Evolutionary conservation across 441 rosid genomes (phyloP).

Genomic region (Erodium chrysanthum): DNA sequence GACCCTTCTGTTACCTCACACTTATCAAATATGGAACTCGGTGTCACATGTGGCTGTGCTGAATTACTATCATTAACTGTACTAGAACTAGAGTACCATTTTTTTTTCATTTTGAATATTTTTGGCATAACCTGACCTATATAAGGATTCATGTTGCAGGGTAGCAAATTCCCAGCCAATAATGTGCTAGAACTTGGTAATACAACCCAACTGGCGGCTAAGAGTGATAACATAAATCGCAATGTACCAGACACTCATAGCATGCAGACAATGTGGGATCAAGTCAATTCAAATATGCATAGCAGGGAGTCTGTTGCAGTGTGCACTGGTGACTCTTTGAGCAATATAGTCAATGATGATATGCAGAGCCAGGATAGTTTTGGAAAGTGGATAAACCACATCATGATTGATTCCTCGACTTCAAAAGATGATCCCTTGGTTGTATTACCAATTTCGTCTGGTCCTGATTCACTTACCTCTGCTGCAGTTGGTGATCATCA

Average conservation of each 20-base stretch:
- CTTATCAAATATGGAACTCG: no score
- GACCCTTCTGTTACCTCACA: no score
- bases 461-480: slow-evolving; percentile 34
- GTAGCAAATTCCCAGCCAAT: slow-evolving; percentile 25
- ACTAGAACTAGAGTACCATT: neutral
- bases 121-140: slow-evolving; percentile 8
- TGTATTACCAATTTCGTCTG: slow-evolving; percentile 42
- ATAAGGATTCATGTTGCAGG: slow-evolving; percentile 37
- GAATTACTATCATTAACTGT: slow-evolving; percentile 1
- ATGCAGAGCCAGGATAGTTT: slow-evolving; percentile 80
- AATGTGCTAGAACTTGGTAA: slow-evolving; percentile 28
- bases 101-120: slow-evolving; percentile 7
- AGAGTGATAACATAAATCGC: slow-evolving; percentile 20
- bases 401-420: slow-evolving; percentile 47
- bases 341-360: slow-evolving; percentile 34
- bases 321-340: slow-evolving; percentile 28
- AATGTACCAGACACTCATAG: slow-evolving; percentile 24
- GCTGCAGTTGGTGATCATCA: slow-evolving; percentile 25
- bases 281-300: slow-evolving; percentile 27
- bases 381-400: slow-evolving; percentile 67
- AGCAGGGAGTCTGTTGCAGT: slow-evolving; percentile 23
- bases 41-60: no score
- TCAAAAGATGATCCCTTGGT: slow-evolving; percentile 40
- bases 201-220: slow-evolving; percentile 27
- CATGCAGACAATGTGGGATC: slow-evolving; percentile 30